A percentile compares a stretch with the other conserved stretches of the same genome.
These are phyloP conservation scores for Yamadazyma tumulicola DNA, from an alignment of 805 yeast species.

Conservation along the genomic window DNA sequence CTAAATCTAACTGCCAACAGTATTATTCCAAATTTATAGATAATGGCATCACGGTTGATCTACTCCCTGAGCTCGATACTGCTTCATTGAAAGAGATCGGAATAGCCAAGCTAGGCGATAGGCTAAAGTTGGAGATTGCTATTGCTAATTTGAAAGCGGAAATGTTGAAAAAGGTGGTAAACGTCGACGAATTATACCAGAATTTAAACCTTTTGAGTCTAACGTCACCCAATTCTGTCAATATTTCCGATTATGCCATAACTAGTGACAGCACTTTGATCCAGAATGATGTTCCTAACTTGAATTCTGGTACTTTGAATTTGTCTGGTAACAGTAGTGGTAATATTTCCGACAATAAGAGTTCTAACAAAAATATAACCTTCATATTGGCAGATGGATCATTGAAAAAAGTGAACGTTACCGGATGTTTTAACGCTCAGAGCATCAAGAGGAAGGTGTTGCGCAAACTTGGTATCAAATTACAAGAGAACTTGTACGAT, in stretches of 20 bases:
- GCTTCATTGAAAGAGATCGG: constrained; percentile 71
- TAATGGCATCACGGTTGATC: constrained; percentile 54
- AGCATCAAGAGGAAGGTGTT: constrained; percentile 70
- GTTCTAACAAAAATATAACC: constrained; percentile 43
- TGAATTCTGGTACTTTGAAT: constrained; percentile 6
- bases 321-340: constrained; percentile 5
- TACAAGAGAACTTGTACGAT: constrained; percentile 50
- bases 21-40: constrained; percentile 34
- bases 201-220: constrained; percentile 9
- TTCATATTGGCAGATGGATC: constrained; percentile 76
- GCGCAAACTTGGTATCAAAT: constrained; percentile 49
- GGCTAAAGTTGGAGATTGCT: constrained; percentile 64
- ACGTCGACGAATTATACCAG: constrained; percentile 24
- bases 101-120: constrained; percentile 74
- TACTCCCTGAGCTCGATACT: constrained; percentile 59
- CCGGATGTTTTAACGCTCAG: constrained; percentile 78
- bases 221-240: constrained; percentile 7
- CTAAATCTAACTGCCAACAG: constrained; percentile 32
- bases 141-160: constrained; percentile 45
- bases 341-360: constrained; percentile 12
- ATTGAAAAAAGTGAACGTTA: constrained; percentile 61
- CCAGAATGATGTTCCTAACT: constrained; percentile 7
- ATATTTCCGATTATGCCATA: constrained; percentile 8
- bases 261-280: constrained; percentile 11
- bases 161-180: constrained; percentile 17